Conservation (phyloP, 805 yeast species). For the Cyberlindnera saturnus region DNA sequence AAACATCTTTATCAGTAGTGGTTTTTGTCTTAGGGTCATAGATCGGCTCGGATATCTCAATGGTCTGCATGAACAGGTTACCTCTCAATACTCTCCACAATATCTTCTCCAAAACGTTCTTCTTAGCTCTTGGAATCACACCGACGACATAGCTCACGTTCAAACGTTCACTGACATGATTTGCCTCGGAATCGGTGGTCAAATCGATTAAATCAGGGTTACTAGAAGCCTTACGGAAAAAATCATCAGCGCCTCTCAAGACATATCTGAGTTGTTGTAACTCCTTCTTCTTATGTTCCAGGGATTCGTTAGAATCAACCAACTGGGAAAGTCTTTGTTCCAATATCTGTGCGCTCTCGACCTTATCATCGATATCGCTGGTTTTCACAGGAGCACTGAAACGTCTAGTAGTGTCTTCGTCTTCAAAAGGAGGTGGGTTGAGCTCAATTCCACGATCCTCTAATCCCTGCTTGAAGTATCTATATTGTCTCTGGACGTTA, state of each 20-base stretch:
- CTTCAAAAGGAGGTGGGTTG: conserved; percentile 22
- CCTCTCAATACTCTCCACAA: conserved; percentile 94
- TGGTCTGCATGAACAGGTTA: conserved; percentile 70
- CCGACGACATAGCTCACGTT: conserved; percentile 61
- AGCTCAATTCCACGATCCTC: conserved; percentile 38
- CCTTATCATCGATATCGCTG: conserved; percentile 51
- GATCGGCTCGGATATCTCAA: conserved; percentile 66
- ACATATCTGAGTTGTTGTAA: conserved; percentile 58
- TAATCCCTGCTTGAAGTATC: conserved; percentile 48
- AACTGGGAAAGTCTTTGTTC: conserved; percentile 76
- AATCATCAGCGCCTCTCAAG: conserved; percentile 41
- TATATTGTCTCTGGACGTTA: conserved; percentile 79
- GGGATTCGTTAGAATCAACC: conserved; percentile 59
- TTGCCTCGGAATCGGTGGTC: conserved; percentile 13
- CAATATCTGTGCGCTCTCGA: conserved; percentile 57
- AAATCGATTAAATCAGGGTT: conserved; percentile 10
- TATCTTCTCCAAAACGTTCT: conserved; percentile 69
- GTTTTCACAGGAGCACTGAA: conserved; percentile 24
- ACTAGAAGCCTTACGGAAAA: conserved; percentile 30
- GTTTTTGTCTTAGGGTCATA: conserved; percentile 58
- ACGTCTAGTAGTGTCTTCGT: conserved; percentile 22
- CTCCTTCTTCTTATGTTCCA: conserved; percentile 54
- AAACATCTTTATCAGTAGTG: conserved; percentile 66
- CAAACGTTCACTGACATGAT: conserved; percentile 25
- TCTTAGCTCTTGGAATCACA: conserved; percentile 68